Percentiles rank a stretch among this genome's conserved stretches.
Conservation (phyloP, 768 basidiomycete genomes). For the Kwoniella mangroviensis region DNA sequence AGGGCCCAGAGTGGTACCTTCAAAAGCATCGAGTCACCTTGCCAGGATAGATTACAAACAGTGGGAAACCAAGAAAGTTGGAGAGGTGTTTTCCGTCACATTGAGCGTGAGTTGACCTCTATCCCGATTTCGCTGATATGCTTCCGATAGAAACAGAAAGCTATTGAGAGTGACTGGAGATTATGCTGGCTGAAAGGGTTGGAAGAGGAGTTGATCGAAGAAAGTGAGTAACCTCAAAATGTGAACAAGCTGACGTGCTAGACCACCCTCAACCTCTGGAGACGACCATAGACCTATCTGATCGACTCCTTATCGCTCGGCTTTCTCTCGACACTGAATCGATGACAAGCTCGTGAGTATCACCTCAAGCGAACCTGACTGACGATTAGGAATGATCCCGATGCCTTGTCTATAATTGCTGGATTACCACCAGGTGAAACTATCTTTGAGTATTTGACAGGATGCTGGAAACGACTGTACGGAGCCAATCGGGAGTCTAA, state of each 20-base stretch:
- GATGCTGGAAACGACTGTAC: slow-evolving; percentile 89
- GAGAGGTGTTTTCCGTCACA: slow-evolving; percentile 74
- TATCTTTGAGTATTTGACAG: slow-evolving; percentile 83
- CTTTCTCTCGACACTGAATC: slow-evolving; percentile 72
- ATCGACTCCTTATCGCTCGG: slow-evolving; percentile 80
- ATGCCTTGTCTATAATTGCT: slow-evolving; percentile 61
- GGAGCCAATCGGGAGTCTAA: slow-evolving; percentile 54
- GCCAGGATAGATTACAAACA: slow-evolving; percentile 62
- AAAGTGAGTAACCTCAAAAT: slow-evolving; percentile 14
- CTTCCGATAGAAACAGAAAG: slow-evolving; percentile 52
- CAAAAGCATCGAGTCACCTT: slow-evolving; percentile 55
- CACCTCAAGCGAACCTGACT: slow-evolving; percentile 48
- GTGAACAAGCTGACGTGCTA: slow-evolving; percentile 44
- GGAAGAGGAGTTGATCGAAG: slow-evolving; percentile 69
- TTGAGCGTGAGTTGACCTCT: slow-evolving; percentile 66
- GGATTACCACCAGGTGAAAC: slow-evolving; percentile 79
- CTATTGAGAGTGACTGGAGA: slow-evolving; percentile 69
- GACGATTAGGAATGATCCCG: slow-evolving; percentile 63
- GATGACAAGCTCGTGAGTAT: slow-evolving; percentile 35
- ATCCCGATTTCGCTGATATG: slow-evolving; percentile 9
- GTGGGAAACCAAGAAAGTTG: slow-evolving; percentile 78
- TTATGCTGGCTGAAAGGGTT: slow-evolving; percentile 83
- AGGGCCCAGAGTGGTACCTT: slow-evolving; percentile 63
- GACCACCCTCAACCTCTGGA: slow-evolving; percentile 54
- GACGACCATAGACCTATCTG: slow-evolving; percentile 68